Evolutionary conservation across 169 alveolate genomes (phyloP).

Genomic region (Plasmodium coatneyi): DNA sequence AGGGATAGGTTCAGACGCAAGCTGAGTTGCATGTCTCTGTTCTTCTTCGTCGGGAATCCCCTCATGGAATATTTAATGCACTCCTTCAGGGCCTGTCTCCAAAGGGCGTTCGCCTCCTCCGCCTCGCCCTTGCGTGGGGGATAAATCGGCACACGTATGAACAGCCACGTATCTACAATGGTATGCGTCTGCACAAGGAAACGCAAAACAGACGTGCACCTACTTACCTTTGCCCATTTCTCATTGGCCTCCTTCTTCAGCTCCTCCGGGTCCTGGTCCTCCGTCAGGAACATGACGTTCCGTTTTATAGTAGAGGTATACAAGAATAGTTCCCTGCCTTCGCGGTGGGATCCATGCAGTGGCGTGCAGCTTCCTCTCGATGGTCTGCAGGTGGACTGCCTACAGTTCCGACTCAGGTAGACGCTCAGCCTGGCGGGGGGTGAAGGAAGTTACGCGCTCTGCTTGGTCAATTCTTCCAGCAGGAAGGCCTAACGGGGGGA

Average conservation of each 20-base stretch:
- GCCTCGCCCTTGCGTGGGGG: constrained; percentile 33
- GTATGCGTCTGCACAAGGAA: neutral
- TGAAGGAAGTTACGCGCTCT: neutral
- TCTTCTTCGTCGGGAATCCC: constrained; percentile 60
- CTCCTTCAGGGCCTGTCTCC: constrained; percentile 65
- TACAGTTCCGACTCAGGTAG: neutral
- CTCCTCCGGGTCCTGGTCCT: constrained; percentile 64
- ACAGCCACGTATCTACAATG: neutral
- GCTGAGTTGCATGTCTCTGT: constrained; percentile 53
- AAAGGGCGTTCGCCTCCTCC: constrained; percentile 57
- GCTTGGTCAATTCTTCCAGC: neutral
- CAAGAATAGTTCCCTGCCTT: neutral
- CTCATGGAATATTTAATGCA: constrained; percentile 71
- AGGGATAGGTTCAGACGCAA: constrained; percentile 48
- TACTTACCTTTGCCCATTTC: constrained; percentile 36
- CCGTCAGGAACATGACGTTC: constrained; percentile 13
- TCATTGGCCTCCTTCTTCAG: constrained; percentile 54
- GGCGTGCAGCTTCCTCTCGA: neutral
- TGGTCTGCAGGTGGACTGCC: neutral
- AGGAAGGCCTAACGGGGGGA: neutral
- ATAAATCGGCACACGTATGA: neutral
- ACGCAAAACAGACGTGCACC: neutral
- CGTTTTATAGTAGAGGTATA: neutral
- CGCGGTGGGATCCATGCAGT: neutral
- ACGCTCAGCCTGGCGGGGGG: neutral